A percentile compares a stretch with the other conserved stretches of the same genome.
phyloP scores from a whole-genome alignment of 495 filamentous ascomycete species.

The Friedmanniomyces simplex region DNA sequence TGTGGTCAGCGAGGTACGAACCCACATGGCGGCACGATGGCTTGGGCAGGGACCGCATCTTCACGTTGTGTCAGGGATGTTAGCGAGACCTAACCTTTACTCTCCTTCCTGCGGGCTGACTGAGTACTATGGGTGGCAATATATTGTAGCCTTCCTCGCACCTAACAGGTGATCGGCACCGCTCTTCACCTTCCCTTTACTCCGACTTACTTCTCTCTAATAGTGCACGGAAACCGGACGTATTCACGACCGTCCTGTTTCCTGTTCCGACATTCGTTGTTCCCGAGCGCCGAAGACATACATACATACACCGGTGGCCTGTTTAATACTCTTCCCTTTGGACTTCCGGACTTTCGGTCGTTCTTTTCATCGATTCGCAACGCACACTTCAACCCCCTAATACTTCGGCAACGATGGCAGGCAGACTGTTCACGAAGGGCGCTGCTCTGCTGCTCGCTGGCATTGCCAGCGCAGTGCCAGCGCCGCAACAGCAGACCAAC shows the following conservation, averaged over 20 bases:
- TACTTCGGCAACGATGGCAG: no score
- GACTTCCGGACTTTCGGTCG: not conserved
- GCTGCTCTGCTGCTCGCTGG: not conserved
- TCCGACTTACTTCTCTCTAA: not conserved
- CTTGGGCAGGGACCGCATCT: not conserved
- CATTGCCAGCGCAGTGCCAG: not conserved
- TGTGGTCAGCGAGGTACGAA: not conserved
- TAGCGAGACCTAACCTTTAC: not conserved
- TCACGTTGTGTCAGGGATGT: not conserved
- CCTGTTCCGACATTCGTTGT: not conserved
- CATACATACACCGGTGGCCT: not conserved
- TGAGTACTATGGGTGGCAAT: not conserved
- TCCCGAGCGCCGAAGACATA: not conserved
- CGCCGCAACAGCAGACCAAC: not conserved
- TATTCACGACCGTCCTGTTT: not conserved
- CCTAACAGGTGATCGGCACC: not conserved
- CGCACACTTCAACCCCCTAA: not conserved
- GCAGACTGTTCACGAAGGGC: not conserved
- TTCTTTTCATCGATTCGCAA: not conserved
- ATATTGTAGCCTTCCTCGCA: not conserved
- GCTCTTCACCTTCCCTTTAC: not conserved
- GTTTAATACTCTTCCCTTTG: not conserved
- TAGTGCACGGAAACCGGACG: no score
- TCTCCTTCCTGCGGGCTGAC: not conserved
- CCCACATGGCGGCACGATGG: not conserved